Evolutionary conservation across 371 early-diverging fungal genomes (phyloP), one percentile per base, ranked within the genome.

Genomic region (Saksenaea oblongispora): DNA sequence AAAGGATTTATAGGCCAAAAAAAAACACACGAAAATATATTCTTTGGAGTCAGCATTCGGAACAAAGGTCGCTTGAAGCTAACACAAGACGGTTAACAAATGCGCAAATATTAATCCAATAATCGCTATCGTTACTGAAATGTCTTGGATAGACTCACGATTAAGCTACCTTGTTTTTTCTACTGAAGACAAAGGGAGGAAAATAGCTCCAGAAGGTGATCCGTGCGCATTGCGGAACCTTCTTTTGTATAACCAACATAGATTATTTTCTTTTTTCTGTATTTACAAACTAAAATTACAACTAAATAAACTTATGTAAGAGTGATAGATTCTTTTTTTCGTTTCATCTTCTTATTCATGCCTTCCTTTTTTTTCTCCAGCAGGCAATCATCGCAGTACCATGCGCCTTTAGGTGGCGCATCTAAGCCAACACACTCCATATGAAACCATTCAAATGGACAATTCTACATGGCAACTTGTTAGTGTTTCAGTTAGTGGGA

Each of bases 381-480:
- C 51, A 73, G 59, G 70, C 93, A 92, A 37, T 89, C 87, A 28
- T 88, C 82, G 73, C 98, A 98, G 61, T 88, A 93, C 98, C 98
- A 98, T 57, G 90, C 88, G 14, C 95, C 96, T 67, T 91, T 91
- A 14, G 95, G 95, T 27, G 91, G 90, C 13, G 83, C 87, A 28
- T 86, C 85, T 35, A 97, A 81, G 5, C 92, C 95, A 14, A 95
- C 93, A 73, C 98, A 98, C 11, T 87, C 88, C 79, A 91, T 91
- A 79, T 98, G 98, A 79, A 95, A 97, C 98, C 98, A 98, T 73
- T 95, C 94, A 60, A 76, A 78, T 1, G 83, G 78, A 59, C 89
- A 89, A 37, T 84, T 65, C 84, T 87, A 67, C 22, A 24, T 53
- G 7, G 9, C 26, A 9, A 31, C 5, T 5, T 15, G 5, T 24